Evolutionary conservation across 2,329 filamentous ascomycete genomes (phyloP).

Genomic region (Nemania bipapillata): DNA sequence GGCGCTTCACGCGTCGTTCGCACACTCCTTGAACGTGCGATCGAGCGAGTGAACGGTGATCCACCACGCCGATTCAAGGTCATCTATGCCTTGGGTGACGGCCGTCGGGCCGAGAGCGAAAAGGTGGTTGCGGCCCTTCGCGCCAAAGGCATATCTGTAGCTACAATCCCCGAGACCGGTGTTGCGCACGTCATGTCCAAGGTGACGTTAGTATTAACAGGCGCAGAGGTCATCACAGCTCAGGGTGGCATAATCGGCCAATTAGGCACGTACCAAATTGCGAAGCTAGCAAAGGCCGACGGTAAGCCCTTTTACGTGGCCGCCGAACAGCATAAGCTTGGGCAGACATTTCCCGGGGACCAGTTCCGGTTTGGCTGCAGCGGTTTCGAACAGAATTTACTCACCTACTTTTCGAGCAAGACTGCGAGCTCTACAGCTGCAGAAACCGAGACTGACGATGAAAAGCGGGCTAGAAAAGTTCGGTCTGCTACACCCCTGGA

Average conservation of each 20-base stretch:
- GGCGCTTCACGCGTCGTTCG: constrained; percentile 88
- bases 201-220: constrained; percentile 75
- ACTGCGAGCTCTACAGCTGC: background rate
- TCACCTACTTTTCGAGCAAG: constrained; percentile 45
- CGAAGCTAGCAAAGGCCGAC: constrained; percentile 77
- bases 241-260: constrained; percentile 93
- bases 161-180: constrained; percentile 79
- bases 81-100: constrained; percentile 76
- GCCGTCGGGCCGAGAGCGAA: constrained; percentile 69
- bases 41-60: constrained; percentile 67
- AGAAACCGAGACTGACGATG: constrained; percentile 26
- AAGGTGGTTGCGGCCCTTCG: constrained; percentile 77
- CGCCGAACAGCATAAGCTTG: constrained; percentile 96
- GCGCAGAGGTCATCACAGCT: constrained; percentile 87
- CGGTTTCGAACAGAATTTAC: constrained; percentile 52
- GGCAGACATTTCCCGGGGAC: constrained; percentile 82
- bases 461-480: constrained; percentile 29
- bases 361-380: constrained; percentile 65
- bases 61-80: constrained; percentile 76
- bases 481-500: constrained; percentile 35
- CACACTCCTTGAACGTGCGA: constrained; percentile 77
- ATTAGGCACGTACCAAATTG: constrained; percentile 87
- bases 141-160: constrained; percentile 80
- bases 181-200: constrained; percentile 82
- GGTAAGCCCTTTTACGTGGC: constrained; percentile 83